These are phyloP conservation scores for Candida sp. DNA, from an alignment of 1,139 yeast genomes.

Conservation along the genomic window DNA sequence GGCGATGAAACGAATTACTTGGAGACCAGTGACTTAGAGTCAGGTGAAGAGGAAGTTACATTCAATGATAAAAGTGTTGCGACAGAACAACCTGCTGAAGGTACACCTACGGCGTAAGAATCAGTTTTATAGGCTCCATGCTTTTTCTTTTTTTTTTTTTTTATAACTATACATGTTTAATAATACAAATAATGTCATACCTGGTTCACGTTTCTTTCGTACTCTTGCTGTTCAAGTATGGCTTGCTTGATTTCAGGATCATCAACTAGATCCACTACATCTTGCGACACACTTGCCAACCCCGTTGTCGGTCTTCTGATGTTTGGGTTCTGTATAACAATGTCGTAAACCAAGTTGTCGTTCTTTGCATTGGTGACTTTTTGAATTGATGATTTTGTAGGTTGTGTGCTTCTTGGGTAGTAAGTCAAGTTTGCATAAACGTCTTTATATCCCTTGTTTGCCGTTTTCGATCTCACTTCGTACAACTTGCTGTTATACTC, in stretches of 20 bases:
- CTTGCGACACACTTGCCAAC: constrained; percentile 57
- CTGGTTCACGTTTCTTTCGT: constrained; percentile 38
- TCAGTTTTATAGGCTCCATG: background rate
- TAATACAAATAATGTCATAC: constrained; percentile 3
- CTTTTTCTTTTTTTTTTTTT: background rate
- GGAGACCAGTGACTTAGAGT: constrained; percentile 24
- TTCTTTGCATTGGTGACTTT: constrained; percentile 18
- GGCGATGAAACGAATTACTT: constrained; percentile 17
- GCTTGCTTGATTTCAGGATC: constrained; percentile 64
- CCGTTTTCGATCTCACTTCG: constrained; percentile 60
- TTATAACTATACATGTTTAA: constrained; percentile 6
- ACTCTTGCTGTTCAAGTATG: constrained; percentile 64
- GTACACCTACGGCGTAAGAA: background rate
- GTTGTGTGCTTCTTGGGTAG: constrained; percentile 78
- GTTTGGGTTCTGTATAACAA: constrained; percentile 25
- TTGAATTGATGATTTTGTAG: constrained; percentile 40
- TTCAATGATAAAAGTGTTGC: constrained; percentile 7
- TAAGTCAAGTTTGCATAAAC: constrained; percentile 82
- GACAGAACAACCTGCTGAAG: background rate
- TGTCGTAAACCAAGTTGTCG: constrained; percentile 46
- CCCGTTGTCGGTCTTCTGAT: constrained; percentile 60
- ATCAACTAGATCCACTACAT: constrained; percentile 55
- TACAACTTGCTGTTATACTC: constrained; percentile 67
- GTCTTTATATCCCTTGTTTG: constrained; percentile 70
- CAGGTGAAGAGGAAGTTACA: constrained; percentile 29